Conservation (phyloP, 2,329 filamentous ascomycete genomes). For the Claviceps cyperi region DNA sequence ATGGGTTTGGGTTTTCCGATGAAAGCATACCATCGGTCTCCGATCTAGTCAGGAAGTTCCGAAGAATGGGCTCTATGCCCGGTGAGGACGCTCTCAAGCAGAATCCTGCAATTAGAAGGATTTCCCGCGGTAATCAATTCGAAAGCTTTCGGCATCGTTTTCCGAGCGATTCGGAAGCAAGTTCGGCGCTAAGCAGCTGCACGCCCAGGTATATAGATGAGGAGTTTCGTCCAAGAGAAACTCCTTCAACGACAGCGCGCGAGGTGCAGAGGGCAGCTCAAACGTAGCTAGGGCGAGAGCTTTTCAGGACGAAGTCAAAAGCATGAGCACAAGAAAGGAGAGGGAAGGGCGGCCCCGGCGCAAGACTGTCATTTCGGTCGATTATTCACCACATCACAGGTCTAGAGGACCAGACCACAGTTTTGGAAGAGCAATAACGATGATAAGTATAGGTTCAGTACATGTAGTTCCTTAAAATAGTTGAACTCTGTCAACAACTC, state of each 20-base stretch:
- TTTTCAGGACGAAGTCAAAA: neutral
- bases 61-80: constrained; percentile 9
- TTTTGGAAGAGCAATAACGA: constrained; percentile 6
- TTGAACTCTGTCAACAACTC: constrained; percentile 1
- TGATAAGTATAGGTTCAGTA: constrained; percentile 7
- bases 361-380: neutral
- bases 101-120: constrained; percentile 2
- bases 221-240: neutral
- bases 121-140: constrained; percentile 3
- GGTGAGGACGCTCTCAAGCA: neutral
- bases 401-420: neutral
- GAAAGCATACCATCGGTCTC: constrained; percentile 11
- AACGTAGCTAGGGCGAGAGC: neutral
- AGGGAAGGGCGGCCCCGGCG: neutral
- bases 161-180: constrained; percentile 6
- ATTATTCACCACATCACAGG: neutral
- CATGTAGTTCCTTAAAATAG: constrained; percentile 6
- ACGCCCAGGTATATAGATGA: neutral
- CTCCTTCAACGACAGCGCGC: neutral
- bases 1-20: neutral
- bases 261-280: neutral
- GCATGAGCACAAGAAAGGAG: neutral
- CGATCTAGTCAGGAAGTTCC: constrained; percentile 13
- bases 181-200: neutral
- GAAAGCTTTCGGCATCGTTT: constrained; percentile 5